A percentile compares a stretch with the other conserved stretches of the same genome.
phyloP scores from a whole-genome alignment of 2,329 filamentous ascomycete genomes.

The Colletotrichum gigasporum region DNA sequence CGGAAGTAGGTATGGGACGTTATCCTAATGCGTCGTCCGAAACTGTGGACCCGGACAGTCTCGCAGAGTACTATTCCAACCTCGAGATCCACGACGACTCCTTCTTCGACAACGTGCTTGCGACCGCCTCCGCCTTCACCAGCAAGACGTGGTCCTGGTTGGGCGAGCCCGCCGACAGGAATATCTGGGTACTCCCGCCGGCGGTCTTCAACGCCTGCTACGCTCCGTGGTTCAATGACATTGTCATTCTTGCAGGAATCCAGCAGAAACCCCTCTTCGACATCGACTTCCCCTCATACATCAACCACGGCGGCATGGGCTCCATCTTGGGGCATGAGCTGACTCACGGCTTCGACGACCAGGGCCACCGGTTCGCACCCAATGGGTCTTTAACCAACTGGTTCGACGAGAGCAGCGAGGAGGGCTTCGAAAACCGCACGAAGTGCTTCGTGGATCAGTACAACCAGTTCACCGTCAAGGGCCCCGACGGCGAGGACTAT shows the following conservation, averaged over 20 bases:
- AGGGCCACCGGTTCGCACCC: slow-evolving; percentile 70
- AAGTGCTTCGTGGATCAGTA: slow-evolving; percentile 76
- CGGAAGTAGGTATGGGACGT: no score
- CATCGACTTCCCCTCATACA: slow-evolving; percentile 67
- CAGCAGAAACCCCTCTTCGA: slow-evolving; percentile 73
- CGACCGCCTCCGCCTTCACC: slow-evolving; percentile 57
- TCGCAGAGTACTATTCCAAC: slow-evolving; percentile 65
- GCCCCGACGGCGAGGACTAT: slow-evolving; percentile 62
- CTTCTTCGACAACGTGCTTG: slow-evolving; percentile 67
- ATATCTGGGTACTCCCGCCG: slow-evolving; percentile 68
- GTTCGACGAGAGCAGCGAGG: slow-evolving; percentile 70
- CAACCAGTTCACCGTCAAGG: slow-evolving; percentile 64
- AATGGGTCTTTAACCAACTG: slow-evolving; percentile 72
- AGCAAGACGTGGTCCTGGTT: slow-evolving; percentile 64
- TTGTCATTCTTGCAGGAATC: slow-evolving; percentile 74
- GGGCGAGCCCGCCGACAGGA: slow-evolving; percentile 66
- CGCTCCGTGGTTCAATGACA: slow-evolving; percentile 70
- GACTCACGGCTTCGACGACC: slow-evolving; percentile 75
- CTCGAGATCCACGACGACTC: slow-evolving; percentile 59
- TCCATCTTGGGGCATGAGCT: slow-evolving; percentile 74
- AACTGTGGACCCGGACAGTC: slow-evolving; percentile 63
- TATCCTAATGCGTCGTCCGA: slow-evolving; percentile 70
- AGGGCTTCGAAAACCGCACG: slow-evolving; percentile 65
- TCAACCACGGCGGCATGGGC: slow-evolving; percentile 74
- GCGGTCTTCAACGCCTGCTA: slow-evolving; percentile 73